phyloP scores from a whole-genome alignment of 2,329 filamentous ascomycete species.

The Dissoconium aciculare region DNA sequence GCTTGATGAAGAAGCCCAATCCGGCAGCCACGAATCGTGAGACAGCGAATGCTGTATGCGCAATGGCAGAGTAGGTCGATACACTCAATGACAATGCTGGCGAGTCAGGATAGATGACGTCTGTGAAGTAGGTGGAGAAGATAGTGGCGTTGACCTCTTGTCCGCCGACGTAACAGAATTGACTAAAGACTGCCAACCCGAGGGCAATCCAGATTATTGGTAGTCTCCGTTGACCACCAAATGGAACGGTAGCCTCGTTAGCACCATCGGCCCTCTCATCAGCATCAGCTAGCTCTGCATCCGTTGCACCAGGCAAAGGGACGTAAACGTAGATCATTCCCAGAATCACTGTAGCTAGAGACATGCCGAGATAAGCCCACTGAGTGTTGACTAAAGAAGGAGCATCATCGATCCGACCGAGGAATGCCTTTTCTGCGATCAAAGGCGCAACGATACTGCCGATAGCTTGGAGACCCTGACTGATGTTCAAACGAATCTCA shows the following conservation, averaged over 20 bases:
- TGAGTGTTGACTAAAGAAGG: constrained; percentile 44
- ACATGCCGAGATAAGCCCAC: constrained; percentile 50
- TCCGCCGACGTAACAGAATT: constrained; percentile 47
- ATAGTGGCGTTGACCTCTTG: constrained; percentile 42
- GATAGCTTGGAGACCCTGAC: constrained; percentile 46
- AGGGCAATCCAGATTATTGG: constrained; percentile 38
- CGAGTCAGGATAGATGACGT: constrained; percentile 3
- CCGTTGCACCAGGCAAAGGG: constrained; percentile 46
- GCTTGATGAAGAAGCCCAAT: constrained; percentile 40
- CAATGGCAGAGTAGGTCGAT: constrained; percentile 36
- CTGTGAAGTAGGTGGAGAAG: constrained; percentile 32
- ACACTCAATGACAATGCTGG: constrained; percentile 26
- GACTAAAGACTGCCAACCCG: constrained; percentile 37
- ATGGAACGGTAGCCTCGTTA: constrained; percentile 30
- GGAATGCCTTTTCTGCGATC: constrained; percentile 44
- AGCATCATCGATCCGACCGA: constrained; percentile 33
- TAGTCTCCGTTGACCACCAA: no score
- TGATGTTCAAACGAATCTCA: constrained; percentile 45
- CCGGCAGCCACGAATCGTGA: constrained; percentile 43
- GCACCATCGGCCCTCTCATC: constrained; percentile 37
- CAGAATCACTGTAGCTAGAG: constrained; percentile 43
- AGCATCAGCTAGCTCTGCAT: constrained; percentile 43
- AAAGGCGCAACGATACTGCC: constrained; percentile 46
- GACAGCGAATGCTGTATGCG: constrained; percentile 42
- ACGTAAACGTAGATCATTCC: constrained; percentile 47